Conservation (phyloP, 768 basidiomycete genomes). For the Russula ochroleuca region DNA sequence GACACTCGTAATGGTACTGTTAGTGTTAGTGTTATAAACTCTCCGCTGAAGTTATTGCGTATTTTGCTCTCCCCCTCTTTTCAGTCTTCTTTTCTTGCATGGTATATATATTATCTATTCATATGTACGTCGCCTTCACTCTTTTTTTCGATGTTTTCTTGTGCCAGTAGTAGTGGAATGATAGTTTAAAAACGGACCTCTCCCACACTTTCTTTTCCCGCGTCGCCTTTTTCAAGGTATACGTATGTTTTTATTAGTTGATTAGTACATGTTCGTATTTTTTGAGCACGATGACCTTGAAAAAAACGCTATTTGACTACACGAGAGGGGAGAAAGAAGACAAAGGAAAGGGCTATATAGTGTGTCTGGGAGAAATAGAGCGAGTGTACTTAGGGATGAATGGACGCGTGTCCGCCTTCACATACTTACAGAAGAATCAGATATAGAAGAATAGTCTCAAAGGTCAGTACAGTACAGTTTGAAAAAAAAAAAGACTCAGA, state of each 20-base stretch:
- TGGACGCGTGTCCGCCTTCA: neutral
- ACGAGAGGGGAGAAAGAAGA: neutral
- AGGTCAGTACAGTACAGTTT: neutral
- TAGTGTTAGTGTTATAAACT: neutral
- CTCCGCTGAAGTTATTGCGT: neutral
- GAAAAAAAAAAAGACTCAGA: neutral
- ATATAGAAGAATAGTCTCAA: neutral
- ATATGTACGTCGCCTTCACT: conserved; percentile 10
- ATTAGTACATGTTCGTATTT: conserved; percentile 7
- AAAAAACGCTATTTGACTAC: conserved; percentile 7
- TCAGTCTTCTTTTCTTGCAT: neutral
- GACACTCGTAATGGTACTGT: neutral
- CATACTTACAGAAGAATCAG: neutral
- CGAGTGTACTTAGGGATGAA: neutral
- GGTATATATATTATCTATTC: conserved; percentile 10
- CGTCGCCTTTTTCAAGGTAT: neutral
- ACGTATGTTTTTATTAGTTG: neutral
- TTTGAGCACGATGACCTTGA: neutral
- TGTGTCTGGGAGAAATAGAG: neutral
- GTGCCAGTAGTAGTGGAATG: conserved; percentile 17
- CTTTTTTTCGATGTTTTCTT: conserved; percentile 7
- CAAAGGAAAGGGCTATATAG: neutral
- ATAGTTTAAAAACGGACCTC: neutral
- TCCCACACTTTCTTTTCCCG: neutral
- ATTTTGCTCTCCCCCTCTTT: neutral